Evolutionary conservation across 176 grass and related monocot genomes (phyloP), one percentile per base, ranked within the genome.

Genomic region (Pharus latifolius): DNA sequence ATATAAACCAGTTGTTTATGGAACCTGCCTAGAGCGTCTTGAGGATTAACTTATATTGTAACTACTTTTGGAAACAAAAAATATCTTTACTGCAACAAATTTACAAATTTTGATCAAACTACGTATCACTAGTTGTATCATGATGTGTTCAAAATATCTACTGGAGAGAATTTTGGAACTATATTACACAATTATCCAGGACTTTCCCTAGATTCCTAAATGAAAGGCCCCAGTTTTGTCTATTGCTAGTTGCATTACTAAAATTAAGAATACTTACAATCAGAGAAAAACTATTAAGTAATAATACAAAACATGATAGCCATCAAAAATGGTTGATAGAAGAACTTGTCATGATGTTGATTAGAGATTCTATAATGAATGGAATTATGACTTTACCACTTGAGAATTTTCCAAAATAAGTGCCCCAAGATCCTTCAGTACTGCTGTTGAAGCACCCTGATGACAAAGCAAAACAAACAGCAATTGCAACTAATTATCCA

Each of bases 361-460:
- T 44, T 37, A 42, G 23, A 57, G 63, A 80, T 49, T 56, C 38
- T 8, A 74, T 45, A 26, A 61, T 24, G 11, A 48, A 31, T 72
- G 54, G 30, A 67, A 63, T 14, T 17, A 69, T 20, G 57, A 23
- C 29, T 55, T 88, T 88, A 96, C 93, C 51, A 52, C 83, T 92
- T 87, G 76, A 80, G 54, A 92, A 65, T 92, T 87, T 82, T 92
- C 85, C 61, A 92, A 56, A 70, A 96, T 63, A 56, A 96, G 83
- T 15, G 7, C 69, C 77, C 92, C 88, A 49, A 96, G 80, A 78
- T 87, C 86, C 49, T 79, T 89, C 54, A 92, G 69, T 76, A 92
- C 80, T 80, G 49, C 50, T 60, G 17, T 69, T 18, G 92, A 82
- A 87, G 92, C 88, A 89, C 29, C 77, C 92, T 96, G 84, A 64